phyloP scores from a whole-genome alignment of 1,139 yeast species.

The Candida anutae region DNA sequence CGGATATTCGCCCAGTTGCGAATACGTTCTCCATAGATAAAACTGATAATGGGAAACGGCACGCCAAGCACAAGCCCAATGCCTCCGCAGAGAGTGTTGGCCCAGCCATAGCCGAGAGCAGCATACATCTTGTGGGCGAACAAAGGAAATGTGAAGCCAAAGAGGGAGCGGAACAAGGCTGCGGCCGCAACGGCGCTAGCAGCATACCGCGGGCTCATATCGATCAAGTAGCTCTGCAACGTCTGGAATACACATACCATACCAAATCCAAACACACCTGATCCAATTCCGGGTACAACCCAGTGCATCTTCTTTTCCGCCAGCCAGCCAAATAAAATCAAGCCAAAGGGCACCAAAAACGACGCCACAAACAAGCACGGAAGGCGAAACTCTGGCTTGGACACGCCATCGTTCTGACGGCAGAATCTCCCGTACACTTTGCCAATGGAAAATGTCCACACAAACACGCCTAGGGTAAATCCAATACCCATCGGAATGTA shows the following conservation, averaged over 20 bases:
- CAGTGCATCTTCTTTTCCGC: slow-evolving; percentile 34
- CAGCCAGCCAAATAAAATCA: slow-evolving; percentile 43
- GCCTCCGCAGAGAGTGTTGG: slow-evolving; percentile 37
- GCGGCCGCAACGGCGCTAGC: slow-evolving; percentile 43
- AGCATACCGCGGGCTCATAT: slow-evolving; percentile 37
- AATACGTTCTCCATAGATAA: slow-evolving; percentile 31
- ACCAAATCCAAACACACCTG: slow-evolving; percentile 37
- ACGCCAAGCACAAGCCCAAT: slow-evolving; percentile 32
- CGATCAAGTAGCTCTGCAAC: slow-evolving; percentile 36
- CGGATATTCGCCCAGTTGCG: slow-evolving; percentile 29
- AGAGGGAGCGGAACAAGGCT: slow-evolving; percentile 36
- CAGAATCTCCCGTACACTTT: slow-evolving; percentile 22
- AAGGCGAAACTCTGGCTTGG: slow-evolving; percentile 37
- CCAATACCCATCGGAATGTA: slow-evolving; percentile 42
- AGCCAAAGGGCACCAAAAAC: slow-evolving; percentile 30
- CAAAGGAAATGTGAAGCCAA: slow-evolving; percentile 37
- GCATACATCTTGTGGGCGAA: slow-evolving; percentile 35
- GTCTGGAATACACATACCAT: slow-evolving; percentile 39
- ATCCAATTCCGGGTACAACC: slow-evolving; percentile 41
- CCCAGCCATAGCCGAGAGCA: slow-evolving; percentile 38
- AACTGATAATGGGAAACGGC: slow-evolving; percentile 39
- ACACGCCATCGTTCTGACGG: slow-evolving; percentile 24
- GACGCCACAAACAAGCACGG: slow-evolving; percentile 35
- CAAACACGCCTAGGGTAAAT: slow-evolving; percentile 29
- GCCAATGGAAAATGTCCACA: slow-evolving; percentile 31